phyloP scores from a whole-genome alignment of 192 early-diverging fungal species.

The Martensiomyces pterosporus region DNA sequence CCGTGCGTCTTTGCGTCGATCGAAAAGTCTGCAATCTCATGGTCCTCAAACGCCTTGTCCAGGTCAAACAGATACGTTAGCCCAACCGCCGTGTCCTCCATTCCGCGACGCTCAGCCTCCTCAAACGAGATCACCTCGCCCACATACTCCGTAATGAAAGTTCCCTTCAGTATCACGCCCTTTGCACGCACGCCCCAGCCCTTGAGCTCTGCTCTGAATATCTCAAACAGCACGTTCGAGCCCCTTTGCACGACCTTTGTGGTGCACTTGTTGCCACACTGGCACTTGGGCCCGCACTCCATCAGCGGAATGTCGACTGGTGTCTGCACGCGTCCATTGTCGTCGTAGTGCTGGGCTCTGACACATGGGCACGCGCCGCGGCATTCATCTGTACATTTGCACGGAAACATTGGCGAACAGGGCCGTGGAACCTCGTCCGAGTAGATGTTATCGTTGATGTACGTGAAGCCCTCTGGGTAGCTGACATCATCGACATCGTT shows the following conservation, averaged over 20 bases:
- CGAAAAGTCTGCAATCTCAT: slow-evolving; percentile 90
- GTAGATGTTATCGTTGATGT: slow-evolving; percentile 34
- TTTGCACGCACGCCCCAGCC: slow-evolving; percentile 49
- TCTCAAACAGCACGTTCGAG: slow-evolving; percentile 25
- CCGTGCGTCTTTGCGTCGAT: slow-evolving; percentile 92
- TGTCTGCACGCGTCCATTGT: slow-evolving; percentile 17
- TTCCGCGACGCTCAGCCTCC: slow-evolving; percentile 69
- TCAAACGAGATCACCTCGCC: slow-evolving; percentile 86
- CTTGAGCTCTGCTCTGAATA: slow-evolving; percentile 34
- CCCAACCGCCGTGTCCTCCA: slow-evolving; percentile 16
- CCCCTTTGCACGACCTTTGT: slow-evolving; percentile 47
- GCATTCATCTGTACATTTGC: slow-evolving; percentile 28
- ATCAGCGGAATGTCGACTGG: slow-evolving; percentile 10
- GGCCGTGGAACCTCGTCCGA: slow-evolving; percentile 41
- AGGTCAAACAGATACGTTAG: slow-evolving; percentile 66
- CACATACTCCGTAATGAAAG: slow-evolving; percentile 94
- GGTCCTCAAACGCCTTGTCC: slow-evolving; percentile 70
- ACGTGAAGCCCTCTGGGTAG: slow-evolving; percentile 31
- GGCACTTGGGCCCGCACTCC: slow-evolving; percentile 42
- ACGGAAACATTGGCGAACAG: slow-evolving; percentile 29
- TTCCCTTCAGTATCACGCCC: slow-evolving; percentile 33
- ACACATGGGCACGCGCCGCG: slow-evolving; percentile 20
- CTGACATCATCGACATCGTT: slow-evolving; percentile 41
- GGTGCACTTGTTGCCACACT: slow-evolving; percentile 29
- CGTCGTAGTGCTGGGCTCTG: slow-evolving; percentile 24